Conservation (phyloP, 163 green algal genomes). For the Scenedesmus sp. region DNA sequence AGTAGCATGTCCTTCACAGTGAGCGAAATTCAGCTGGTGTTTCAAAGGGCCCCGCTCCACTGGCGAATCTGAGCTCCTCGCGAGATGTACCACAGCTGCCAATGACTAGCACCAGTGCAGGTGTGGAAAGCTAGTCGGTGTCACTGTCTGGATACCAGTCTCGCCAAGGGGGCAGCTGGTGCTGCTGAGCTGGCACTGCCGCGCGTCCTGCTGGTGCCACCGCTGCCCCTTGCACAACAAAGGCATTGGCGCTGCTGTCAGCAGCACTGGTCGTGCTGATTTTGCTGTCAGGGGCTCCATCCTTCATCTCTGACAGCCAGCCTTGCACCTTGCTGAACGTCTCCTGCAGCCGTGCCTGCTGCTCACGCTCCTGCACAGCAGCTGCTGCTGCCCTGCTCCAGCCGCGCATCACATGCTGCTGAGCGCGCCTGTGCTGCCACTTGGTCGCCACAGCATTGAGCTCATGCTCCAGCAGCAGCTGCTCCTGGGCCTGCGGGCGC, state of each 20-base stretch:
- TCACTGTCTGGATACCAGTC: neutral
- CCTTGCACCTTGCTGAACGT: conserved; percentile 6
- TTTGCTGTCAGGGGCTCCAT: neutral
- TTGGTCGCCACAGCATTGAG: neutral
- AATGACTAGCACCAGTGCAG: too few species aligned
- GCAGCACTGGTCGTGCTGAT: neutral
- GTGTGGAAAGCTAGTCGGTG: neutral
- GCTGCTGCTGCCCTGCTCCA: neutral
- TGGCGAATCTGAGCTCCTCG: too few species aligned
- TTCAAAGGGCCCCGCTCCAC: too few species aligned
- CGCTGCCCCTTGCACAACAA: neutral
- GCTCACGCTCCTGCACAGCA: neutral
- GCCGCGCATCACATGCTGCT: neutral
- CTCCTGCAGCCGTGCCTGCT: neutral
- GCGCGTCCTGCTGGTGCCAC: neutral
- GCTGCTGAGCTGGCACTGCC: neutral
- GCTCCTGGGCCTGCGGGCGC: conserved; percentile 21
- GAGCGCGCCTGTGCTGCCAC: neutral
- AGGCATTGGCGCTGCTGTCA: neutral
- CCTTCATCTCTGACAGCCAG: conserved; percentile 34
- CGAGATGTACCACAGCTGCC: too few species aligned
- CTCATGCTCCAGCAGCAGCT: conserved; percentile 40
- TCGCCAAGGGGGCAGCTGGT: neutral
- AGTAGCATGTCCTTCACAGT: too few species aligned
- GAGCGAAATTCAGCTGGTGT: too few species aligned